A percentile compares a stretch with the other conserved stretches of the same genome.
These are phyloP conservation scores for Globisporangium sylvaticum DNA, from an alignment of 352 stramenopile species.

Conservation along the genomic window DNA sequence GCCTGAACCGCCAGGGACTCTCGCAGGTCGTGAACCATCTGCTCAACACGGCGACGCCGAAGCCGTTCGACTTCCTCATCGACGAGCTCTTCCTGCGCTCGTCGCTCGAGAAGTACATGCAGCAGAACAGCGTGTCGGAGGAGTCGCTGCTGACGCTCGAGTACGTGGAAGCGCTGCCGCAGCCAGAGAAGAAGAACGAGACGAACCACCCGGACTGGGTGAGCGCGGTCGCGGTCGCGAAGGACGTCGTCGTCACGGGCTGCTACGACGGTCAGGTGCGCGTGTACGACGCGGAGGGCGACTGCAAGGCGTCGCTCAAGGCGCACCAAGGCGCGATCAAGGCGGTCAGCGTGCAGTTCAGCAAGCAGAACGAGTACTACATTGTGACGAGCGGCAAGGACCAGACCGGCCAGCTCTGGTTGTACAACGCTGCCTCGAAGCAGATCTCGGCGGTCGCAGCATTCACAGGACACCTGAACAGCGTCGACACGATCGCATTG, in stretches of 20 bases:
- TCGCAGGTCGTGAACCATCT: slow-evolving; percentile 90
- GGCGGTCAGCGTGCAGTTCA: slow-evolving; percentile 38
- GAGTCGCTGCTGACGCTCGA: slow-evolving; percentile 85
- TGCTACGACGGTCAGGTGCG: slow-evolving; percentile 86
- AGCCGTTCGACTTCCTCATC: slow-evolving; percentile 87
- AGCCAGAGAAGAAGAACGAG: slow-evolving; percentile 62
- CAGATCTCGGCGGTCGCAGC: slow-evolving; percentile 48
- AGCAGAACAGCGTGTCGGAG: slow-evolving; percentile 57
- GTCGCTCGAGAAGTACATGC: slow-evolving; percentile 76
- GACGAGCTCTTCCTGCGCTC: slow-evolving; percentile 72
- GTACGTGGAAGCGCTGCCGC: slow-evolving; percentile 81
- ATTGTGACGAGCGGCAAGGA: slow-evolving; percentile 80
- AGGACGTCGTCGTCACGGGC: slow-evolving; percentile 63
- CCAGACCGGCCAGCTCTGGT: slow-evolving; percentile 68
- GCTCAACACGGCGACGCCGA: slow-evolving; percentile 49
- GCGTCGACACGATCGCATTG: slow-evolving; percentile 60
- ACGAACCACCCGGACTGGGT: slow-evolving; percentile 86
- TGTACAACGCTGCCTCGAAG: slow-evolving; percentile 29
- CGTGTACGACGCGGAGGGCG: slow-evolving; percentile 57
- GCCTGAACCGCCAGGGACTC: slow-evolving; percentile 71
- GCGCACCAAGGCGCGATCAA: slow-evolving; percentile 80
- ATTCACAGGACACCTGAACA: slow-evolving; percentile 77
- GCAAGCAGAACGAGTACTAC: slow-evolving; percentile 40
- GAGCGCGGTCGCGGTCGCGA: slow-evolving; percentile 53
- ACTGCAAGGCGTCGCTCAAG: slow-evolving; percentile 59